These are phyloP conservation scores for Salicornia ramosissima DNA, from an alignment of 148 eudicot genomes.

Conservation along the genomic window DNA sequence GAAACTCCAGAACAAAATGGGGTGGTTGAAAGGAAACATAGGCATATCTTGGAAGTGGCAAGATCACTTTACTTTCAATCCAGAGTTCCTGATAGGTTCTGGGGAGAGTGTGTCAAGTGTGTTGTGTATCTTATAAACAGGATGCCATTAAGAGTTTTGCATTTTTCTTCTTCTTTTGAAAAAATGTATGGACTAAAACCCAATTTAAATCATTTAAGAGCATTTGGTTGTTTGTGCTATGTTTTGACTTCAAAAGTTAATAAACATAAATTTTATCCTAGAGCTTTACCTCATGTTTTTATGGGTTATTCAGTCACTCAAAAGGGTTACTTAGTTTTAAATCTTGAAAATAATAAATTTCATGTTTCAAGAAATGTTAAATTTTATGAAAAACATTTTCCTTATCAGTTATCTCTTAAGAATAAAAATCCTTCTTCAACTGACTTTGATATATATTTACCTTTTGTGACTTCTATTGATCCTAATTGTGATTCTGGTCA, in stretches of 20 bases:
- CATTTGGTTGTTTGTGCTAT: background rate
- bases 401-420: too few species aligned
- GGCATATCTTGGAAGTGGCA: too few species aligned
- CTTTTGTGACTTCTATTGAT: background rate
- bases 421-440: background rate
- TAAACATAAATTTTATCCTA: background rate
- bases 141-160: background rate
- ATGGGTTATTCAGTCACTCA: conserved; percentile 6
- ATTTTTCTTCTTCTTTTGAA: background rate
- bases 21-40: too few species aligned
- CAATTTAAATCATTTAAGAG: background rate
- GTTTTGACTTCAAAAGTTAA: background rate
- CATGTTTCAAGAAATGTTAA: background rate
- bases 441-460: too few species aligned
- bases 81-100: too few species aligned
- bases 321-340: background rate
- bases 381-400: conserved; percentile 2
- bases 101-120: too few species aligned
- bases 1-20: too few species aligned
- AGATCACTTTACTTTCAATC: too few species aligned
- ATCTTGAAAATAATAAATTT: background rate
- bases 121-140: background rate
- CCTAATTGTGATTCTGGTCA: background rate
- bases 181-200: background rate
- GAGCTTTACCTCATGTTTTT: background rate